Evolutionary conservation across 164 flowering plant species (phyloP), one percentile per base, ranked within the genome.

Genomic region (Liriodendron chinense): DNA sequence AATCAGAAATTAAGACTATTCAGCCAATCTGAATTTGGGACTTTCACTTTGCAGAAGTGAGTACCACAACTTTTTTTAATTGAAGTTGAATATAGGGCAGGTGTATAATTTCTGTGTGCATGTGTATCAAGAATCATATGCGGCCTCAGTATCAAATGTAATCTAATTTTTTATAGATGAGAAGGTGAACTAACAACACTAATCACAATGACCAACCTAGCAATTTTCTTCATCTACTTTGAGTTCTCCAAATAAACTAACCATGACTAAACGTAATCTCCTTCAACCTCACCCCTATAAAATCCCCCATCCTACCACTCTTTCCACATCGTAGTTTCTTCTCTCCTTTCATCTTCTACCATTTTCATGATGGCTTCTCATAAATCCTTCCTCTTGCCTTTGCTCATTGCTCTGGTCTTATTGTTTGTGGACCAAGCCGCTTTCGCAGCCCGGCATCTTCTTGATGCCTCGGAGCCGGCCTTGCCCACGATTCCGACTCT

Each of bases 391-490:
- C n/a, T 28, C 48, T 14, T 67, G 48, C 26, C n/a, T 67, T 67
- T 28, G 2, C 47, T 28, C 21, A 26, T 67, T 28, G 47, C 47
- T 1, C 28, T 67, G 7, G 59, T 16, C 59, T 28, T 34, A 18
- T 43, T 67, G 7, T 26, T 14, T 26, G 48, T 26, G 2, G 18
- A 14, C 7, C 47, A 28, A 16, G 14, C 7, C 1, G 20, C 22
- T 67, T 67, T 28, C 9, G 69, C 69, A 8, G 0, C 69, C 28
- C 69, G 69, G n/a, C 69, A 67, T 25, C 69, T 67, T 26, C 48
- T 67, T 20, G 69, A 67, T 14, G 28, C 18, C 59, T 53, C 18
- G 2, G 18, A 12, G 13, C 59, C 59, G 3, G 47, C 25, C 7
- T 18, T 67, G 47, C 69, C 69, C 2, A 14, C 25, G 20, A 16